Evolutionary conservation across 2,329 filamentous ascomycete genomes (phyloP), one percentile per base, ranked within the genome.

Genomic region (Amylocarpus encephaloides): DNA sequence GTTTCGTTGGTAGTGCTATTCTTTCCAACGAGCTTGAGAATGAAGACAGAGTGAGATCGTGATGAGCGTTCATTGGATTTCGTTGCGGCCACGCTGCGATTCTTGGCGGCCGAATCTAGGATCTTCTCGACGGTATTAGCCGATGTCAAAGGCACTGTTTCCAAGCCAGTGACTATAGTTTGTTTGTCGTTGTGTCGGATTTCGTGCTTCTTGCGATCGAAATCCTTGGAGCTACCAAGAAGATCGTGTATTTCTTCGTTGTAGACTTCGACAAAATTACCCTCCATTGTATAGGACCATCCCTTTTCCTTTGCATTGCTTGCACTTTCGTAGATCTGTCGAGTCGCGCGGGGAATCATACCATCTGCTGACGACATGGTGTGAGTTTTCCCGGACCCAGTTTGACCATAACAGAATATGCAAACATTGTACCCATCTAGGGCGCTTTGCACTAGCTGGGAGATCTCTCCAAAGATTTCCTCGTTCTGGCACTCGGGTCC

Each of bases 331-430:
- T 96, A 96, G 57, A 98, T 95, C 73, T 97, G 92, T 58, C 88
- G 81, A 6, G 94, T 93, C 2, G 93, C 91, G 6, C 86, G 81
- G 1, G 93, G 92, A 52, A 98, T 98, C 85, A 98, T 96, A 59
- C 93, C 93, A 61, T 96, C 88, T 1, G 74, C 70, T 0, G 85
- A 86, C 9, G 88, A 94, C 93, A 98, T 98, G 3, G 93, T 97
- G 65, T 85, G 88, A 0, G 93, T 98, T 75, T 98, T 98, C 53
- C 93, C 93, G 15, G 91, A 93, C 3, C 93, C 93, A 0, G 93
- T 98, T 68, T 98, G 93, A 39, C 93, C 93, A 65, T 98, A 98
- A 66, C 91, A 96, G 71, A 98, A 95, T 56, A 98, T 97, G 69
- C 92, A 97, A 46, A 98, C 93, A 60, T 97, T 98, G 73, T 95